phyloP scores from a whole-genome alignment of 495 filamentous ascomycete genomes.

The Hypoxylon intermedium region DNA sequence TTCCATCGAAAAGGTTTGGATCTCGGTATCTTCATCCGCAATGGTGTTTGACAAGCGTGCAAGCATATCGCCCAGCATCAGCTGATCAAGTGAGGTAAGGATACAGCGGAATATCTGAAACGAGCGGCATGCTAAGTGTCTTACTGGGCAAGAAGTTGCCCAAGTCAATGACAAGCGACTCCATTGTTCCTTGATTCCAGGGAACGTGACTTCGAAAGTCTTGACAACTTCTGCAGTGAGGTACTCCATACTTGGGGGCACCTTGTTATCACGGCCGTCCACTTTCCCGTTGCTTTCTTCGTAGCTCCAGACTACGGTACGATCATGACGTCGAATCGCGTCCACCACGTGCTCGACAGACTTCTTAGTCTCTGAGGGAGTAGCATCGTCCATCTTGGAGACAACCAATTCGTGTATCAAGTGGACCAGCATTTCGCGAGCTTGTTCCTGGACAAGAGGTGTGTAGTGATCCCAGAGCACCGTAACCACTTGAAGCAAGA shows the following conservation, averaged over 20 bases:
- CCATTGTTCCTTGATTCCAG: constrained; percentile 89
- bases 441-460: constrained; percentile 93
- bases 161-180: constrained; percentile 86
- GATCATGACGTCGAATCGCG: constrained; percentile 83
- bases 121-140: constrained; percentile 92
- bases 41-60: constrained; percentile 94
- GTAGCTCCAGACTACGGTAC: constrained; percentile 88
- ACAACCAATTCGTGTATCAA: constrained; percentile 96
- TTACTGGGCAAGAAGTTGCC: constrained; percentile 96
- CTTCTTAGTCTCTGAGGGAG: constrained; percentile 67
- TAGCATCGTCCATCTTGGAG: constrained; percentile 81
- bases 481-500: constrained; percentile 87
- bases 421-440: constrained; percentile 96
- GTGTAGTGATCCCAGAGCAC: constrained; percentile 98
- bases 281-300: constrained; percentile 86
- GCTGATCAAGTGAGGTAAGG: constrained; percentile 83
- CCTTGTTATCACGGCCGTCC: constrained; percentile 73
- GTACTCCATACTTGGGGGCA: constrained; percentile 85
- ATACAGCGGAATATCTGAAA: constrained; percentile 98
- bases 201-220: constrained; percentile 83
- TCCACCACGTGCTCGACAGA: constrained; percentile 90
- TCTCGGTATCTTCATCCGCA: constrained; percentile 87
- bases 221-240: constrained; percentile 81
- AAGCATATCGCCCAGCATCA: constrained; percentile 96
- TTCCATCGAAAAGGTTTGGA: constrained; percentile 96